phyloP scores from a whole-genome alignment of 768 basidiomycete species.

The Crucibulum laeve region DNA sequence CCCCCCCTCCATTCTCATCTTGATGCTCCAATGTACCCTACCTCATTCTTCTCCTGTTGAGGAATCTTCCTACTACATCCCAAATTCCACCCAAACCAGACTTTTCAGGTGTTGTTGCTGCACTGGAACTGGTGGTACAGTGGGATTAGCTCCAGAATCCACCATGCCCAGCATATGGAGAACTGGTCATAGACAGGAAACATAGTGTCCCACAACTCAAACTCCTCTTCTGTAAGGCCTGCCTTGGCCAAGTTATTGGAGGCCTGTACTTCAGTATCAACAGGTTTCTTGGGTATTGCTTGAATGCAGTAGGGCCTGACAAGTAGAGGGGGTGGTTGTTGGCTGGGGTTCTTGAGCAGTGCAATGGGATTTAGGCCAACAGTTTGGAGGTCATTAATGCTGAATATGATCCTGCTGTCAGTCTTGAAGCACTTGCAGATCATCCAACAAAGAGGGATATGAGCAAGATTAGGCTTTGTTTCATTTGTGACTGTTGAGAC shows the following conservation, averaged over 20 bases:
- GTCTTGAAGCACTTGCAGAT: conserved; percentile 59
- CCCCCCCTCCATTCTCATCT: conserved; percentile 51
- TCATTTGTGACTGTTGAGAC: conserved; percentile 30
- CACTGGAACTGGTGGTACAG: conserved; percentile 30
- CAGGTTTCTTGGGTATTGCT: not conserved
- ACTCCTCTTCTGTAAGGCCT: conserved; percentile 38
- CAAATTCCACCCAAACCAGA: conserved; percentile 24
- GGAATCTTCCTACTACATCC: conserved; percentile 37
- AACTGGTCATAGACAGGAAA: conserved; percentile 51
- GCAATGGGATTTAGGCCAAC: conserved; percentile 36
- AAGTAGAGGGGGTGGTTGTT: conserved; percentile 23
- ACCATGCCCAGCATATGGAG: conserved; percentile 37
- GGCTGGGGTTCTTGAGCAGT: conserved; percentile 29
- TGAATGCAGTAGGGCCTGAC: conserved; percentile 9
- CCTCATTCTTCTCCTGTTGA: conserved; percentile 28
- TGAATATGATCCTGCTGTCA: conserved; percentile 56
- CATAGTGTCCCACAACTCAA: conserved; percentile 48
- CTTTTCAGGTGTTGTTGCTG: conserved; percentile 23
- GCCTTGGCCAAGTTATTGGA: not conserved
- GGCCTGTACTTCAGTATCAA: not conserved
- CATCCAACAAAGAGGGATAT: conserved; percentile 64
- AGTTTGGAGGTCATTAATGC: conserved; percentile 31
- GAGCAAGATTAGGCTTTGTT: conserved; percentile 36
- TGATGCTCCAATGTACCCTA: conserved; percentile 47
- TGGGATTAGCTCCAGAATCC: conserved; percentile 54